phyloP scores from a whole-genome alignment of 768 basidiomycete species.

The Pleurotus platypus region DNA sequence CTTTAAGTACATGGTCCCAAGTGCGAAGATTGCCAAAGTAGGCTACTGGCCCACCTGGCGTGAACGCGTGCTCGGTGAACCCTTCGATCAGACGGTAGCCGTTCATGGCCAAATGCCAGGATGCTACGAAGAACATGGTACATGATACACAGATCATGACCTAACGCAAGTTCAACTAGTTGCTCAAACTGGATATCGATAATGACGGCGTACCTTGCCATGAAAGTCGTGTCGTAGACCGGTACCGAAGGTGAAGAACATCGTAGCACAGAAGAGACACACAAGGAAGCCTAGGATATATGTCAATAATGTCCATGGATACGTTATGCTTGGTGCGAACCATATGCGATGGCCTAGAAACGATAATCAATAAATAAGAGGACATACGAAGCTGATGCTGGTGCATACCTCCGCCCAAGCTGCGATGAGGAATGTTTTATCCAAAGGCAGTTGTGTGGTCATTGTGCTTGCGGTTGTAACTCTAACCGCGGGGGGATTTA shows the following conservation, averaged over 20 bases:
- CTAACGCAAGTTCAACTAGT: not conserved
- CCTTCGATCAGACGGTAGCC: conserved; percentile 9
- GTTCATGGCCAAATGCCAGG: conserved; percentile 7
- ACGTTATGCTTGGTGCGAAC: not conserved
- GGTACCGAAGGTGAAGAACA: not conserved
- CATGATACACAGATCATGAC: not conserved
- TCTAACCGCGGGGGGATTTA: no score
- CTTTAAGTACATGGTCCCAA: conserved; percentile 13
- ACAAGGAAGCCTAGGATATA: not conserved
- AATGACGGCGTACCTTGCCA: not conserved
- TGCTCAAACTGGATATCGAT: no score
- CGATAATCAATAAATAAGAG: not conserved
- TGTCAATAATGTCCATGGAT: no score
- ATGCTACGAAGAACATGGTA: not conserved
- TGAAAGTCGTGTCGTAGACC: not conserved
- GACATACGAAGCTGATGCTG: not conserved
- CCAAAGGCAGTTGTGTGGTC: not conserved
- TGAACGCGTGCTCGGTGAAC: conserved; percentile 9
- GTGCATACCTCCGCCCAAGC: not conserved
- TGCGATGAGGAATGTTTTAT: not conserved
- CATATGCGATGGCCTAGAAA: not conserved
- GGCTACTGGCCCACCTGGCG: conserved; percentile 10
- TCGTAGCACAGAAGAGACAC: not conserved
- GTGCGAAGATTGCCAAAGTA: conserved; percentile 10
- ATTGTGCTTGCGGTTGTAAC: not conserved